Conservation (phyloP, 1,284 basidiomycete genomes). For the Retiboletus flavoniger region DNA sequence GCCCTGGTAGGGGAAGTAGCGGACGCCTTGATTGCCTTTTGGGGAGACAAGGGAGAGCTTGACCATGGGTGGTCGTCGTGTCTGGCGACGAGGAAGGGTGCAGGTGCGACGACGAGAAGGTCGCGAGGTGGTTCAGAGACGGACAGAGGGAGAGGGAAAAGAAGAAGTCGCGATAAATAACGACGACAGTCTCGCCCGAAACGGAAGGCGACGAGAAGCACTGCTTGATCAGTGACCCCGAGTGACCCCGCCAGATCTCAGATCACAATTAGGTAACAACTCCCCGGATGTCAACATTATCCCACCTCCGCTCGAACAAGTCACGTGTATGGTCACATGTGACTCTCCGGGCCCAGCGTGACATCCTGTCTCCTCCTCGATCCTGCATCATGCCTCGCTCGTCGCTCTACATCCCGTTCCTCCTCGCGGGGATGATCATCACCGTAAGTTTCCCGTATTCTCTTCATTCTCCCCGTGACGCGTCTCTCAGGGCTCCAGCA, state of each 20-base stretch:
- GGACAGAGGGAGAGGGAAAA: slow-evolving; percentile 26
- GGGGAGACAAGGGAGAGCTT: slow-evolving; percentile 59
- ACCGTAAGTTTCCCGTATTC: slow-evolving; percentile 47
- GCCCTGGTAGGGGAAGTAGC: slow-evolving; percentile 73
- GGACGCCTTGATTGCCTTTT: slow-evolving; percentile 64
- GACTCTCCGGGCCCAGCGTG: slow-evolving; percentile 10
- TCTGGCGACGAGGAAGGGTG: slow-evolving; percentile 31
- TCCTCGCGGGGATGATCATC: slow-evolving; percentile 77
- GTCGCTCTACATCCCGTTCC: slow-evolving; percentile 47
- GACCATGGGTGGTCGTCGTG: slow-evolving; percentile 49
- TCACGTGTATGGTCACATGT: slow-evolving; percentile 29
- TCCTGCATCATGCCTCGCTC: slow-evolving; percentile 43
- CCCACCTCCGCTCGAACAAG: neutral
- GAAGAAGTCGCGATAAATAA: slow-evolving; percentile 38
- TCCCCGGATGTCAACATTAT: slow-evolving; percentile 1
- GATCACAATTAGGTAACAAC: slow-evolving; percentile 23
- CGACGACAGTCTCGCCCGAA: slow-evolving; percentile 26
- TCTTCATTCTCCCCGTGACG: slow-evolving; percentile 1
- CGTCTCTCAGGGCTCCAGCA: slow-evolving; percentile 62
- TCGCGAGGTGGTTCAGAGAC: slow-evolving; percentile 21
- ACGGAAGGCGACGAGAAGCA: slow-evolving; percentile 36
- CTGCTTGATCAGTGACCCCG: slow-evolving; percentile 30
- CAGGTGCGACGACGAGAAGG: slow-evolving; percentile 28
- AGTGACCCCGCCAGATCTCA: slow-evolving; percentile 26
- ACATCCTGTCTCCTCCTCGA: neutral